Evolutionary conservation across 2,329 filamentous ascomycete genomes (phyloP), one percentile per base, ranked within the genome.

Genomic region (Botrytis sinoallii): DNA sequence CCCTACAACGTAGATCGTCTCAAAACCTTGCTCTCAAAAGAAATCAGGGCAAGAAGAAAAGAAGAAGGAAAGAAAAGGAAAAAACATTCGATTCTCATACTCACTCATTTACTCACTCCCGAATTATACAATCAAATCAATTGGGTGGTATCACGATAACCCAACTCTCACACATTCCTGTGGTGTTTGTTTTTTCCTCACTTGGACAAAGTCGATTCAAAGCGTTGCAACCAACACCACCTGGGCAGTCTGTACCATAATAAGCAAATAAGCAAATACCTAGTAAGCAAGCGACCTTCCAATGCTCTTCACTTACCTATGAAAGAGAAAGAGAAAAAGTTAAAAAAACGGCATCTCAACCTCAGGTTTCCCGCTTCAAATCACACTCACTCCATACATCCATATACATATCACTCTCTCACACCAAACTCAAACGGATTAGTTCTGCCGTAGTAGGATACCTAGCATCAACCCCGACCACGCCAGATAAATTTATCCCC

Each of bases 351-450:
- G 38, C 42, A 44, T 38, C 38, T 29, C 38, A 64, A 38, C 25
- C 35, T 42, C 25, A 42, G 40, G 61, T n/a, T 64, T 40, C 35
- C 60, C 14, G 16, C 7, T 44, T 64, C 35, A 42, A 35, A 40
- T 38, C 35, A 64, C 60, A 42, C 35, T 29, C 38, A 32, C 32
- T 32, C 32, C 32, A 32, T 32, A 32, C 32, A 32, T 32, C 32
- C 32, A 32, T 14, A 42, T 42, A 42, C 60, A 40, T 38, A 25
- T 60, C 59, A 61, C 38, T 5, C 60, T 5, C 60, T 29, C 60
- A 38, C 35, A 64, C 61, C 61, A 44, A 40, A 64, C 61, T 64
- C 61, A 64, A 64, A 44, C 38, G 61, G 61, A 64, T 42, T 44
- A 64, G 61, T 40, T 64, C 38, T 64, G 9, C 61, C 61, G 40